Evolutionary conservation across 331 rosid genomes (phyloP), one percentile per base, ranked within the genome.

Genomic region (Malus hybrid): DNA sequence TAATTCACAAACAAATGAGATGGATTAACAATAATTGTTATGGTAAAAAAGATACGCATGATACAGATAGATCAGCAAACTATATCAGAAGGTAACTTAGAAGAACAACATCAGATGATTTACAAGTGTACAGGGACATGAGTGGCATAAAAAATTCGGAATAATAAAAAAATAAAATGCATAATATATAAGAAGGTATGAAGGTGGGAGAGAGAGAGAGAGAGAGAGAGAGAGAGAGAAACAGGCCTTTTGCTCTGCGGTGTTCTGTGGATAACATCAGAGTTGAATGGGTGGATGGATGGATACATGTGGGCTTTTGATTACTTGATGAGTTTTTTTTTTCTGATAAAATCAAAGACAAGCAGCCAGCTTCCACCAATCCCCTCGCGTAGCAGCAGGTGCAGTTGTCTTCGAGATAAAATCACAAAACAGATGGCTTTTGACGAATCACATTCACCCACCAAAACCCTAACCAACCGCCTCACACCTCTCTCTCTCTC

Each of bases 351-450:
- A 73, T 68, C 78, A 85, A 81, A 81, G 42, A 73, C 6, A 67
- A 83, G 86, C 79, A 81, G 86, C 65, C 87, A 83, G 65, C 33
- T 80, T 73, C 70, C 61, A 72, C 88, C 91, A 90, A 88, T 90
- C 73, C 63, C 73, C 34, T 39, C 59, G 54, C 80, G 29, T 56
- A 61, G 74, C 67, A 72, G 72, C 87, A 78, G 81, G 28, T 20
- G 74, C 87, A 71, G 67, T 7, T 59, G 56, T 77, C 61, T 74
- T 77, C 62, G 66, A 79, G 82, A 81, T 69, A 83, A 76, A 76
- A 31, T 20, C 70, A 32, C 61, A 15, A 52, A 24, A 77, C 72
- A 65, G 73, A 65, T 71, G 72, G 24, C 67, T 76, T 76, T 80
- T 71, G 64, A 71, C 89, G 83, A 86, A 88, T 90, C 89, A 68